These are phyloP conservation scores for Hibiscus syriacus DNA, from an alignment of 345 rosid genomes.

Conservation along the genomic window DNA sequence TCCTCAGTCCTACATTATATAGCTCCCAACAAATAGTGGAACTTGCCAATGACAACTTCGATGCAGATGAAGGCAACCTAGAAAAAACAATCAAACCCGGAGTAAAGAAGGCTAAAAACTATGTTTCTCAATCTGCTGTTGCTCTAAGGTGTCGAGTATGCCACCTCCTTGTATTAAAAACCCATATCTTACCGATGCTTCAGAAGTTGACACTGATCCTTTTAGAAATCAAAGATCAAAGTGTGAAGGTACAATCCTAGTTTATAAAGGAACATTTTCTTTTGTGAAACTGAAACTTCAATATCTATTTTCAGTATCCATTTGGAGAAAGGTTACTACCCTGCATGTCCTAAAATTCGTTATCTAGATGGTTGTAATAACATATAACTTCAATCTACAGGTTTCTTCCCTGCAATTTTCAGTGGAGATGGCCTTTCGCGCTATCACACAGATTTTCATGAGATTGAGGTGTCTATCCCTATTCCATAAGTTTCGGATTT, in stretches of 20 bases:
- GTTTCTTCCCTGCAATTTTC: slow-evolving; percentile 43
- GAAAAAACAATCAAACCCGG: slow-evolving; percentile 27
- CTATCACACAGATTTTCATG: slow-evolving; percentile 87
- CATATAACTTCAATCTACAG: slow-evolving; percentile 31
- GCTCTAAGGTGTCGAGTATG: slow-evolving; percentile 78
- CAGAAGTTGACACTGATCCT: slow-evolving; percentile 51
- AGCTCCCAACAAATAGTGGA: slow-evolving; percentile 37
- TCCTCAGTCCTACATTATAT: slow-evolving; percentile 38
- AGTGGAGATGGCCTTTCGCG: slow-evolving; percentile 93
- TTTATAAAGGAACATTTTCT: background rate
- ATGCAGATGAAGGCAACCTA: slow-evolving; percentile 31
- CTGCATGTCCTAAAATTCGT: slow-evolving; percentile 11
- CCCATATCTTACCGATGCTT: slow-evolving; percentile 60
- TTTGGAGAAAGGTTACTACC: background rate
- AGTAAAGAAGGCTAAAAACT: slow-evolving; percentile 38
- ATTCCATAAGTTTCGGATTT: background rate
- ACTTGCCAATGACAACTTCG: slow-evolving; percentile 35
- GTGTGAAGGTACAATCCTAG: slow-evolving; percentile 58
- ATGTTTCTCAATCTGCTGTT: slow-evolving; percentile 79
- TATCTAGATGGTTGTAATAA: background rate
- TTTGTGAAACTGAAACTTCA: background rate
- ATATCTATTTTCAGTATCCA: background rate
- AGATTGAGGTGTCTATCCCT: slow-evolving; percentile 56
- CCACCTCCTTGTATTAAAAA: slow-evolving; percentile 94
- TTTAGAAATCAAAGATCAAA: slow-evolving; percentile 76